Evolutionary conservation across 768 basidiomycete genomes (phyloP).

Genomic region (Termitomyces sp.): DNA sequence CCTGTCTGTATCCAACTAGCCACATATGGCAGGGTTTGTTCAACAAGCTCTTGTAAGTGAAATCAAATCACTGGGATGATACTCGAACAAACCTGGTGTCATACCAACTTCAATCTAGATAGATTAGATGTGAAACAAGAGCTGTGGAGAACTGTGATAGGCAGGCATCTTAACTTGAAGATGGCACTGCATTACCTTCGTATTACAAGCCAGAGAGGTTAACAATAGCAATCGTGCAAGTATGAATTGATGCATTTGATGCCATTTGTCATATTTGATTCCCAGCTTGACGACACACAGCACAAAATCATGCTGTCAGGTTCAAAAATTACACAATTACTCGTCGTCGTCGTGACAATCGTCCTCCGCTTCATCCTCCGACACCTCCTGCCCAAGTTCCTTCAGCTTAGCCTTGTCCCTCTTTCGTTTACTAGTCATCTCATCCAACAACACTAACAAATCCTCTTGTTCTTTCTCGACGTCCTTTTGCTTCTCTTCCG

Average conservation of each 20-base stretch:
- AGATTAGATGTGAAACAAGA: background rate
- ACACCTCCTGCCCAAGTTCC: conserved; percentile 77
- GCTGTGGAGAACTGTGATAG: background rate
- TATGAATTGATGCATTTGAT: background rate
- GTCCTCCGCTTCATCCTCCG: conserved; percentile 85
- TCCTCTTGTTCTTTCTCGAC: conserved; percentile 97
- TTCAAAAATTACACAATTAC: conserved; percentile 2
- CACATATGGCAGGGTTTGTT: background rate
- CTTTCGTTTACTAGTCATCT: conserved; percentile 80
- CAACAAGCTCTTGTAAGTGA: background rate
- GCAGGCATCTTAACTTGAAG: background rate
- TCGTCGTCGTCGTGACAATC: conserved; percentile 44
- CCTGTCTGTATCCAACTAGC: background rate
- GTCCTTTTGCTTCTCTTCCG: conserved; percentile 68
- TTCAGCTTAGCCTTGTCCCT: conserved; percentile 77
- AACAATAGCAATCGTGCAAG: background rate
- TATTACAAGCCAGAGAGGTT: background rate
- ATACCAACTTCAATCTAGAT: background rate
- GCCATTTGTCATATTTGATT: background rate
- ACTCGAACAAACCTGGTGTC: background rate
- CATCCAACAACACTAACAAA: conserved; percentile 87
- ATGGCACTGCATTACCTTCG: background rate
- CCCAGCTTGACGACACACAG: background rate
- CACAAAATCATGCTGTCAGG: background rate
- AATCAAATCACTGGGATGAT: background rate